Conservation (phyloP, 768 basidiomycete genomes). For the Boletus rex-veris region DNA sequence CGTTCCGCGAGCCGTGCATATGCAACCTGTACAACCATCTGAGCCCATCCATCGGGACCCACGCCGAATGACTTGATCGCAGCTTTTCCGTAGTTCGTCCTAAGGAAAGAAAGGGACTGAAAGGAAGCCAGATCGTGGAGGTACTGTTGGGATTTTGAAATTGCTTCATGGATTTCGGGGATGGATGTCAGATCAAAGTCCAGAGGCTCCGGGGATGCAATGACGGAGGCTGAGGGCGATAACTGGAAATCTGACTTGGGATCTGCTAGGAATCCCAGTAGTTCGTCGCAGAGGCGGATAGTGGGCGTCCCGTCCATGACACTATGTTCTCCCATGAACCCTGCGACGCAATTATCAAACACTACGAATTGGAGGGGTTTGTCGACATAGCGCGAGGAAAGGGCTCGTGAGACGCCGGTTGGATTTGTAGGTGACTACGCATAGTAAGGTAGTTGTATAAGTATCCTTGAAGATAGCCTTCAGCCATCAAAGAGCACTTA, state of each 20-base stretch:
- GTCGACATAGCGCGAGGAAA: slow-evolving; percentile 82
- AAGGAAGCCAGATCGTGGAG: slow-evolving; percentile 56
- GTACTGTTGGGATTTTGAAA: slow-evolving; percentile 52
- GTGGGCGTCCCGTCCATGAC: slow-evolving; percentile 90
- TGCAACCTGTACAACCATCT: slow-evolving; percentile 88
- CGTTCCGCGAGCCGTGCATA: slow-evolving; percentile 64
- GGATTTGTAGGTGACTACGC: slow-evolving; percentile 24
- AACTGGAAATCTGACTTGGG: slow-evolving; percentile 64
- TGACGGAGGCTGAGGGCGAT: slow-evolving; percentile 15
- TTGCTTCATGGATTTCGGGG: slow-evolving; percentile 38
- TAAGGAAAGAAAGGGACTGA: slow-evolving; percentile 59
- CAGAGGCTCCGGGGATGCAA: slow-evolving; percentile 45
- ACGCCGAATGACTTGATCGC: slow-evolving; percentile 82
- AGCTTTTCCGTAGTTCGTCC: slow-evolving; percentile 79
- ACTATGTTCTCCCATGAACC: slow-evolving; percentile 91
- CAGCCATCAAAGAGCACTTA: slow-evolving; percentile 35
- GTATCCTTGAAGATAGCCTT: neutral
- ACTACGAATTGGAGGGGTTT: slow-evolving; percentile 88
- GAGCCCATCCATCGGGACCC: slow-evolving; percentile 95
- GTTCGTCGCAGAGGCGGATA: slow-evolving; percentile 64
- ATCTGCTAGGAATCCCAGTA: slow-evolving; percentile 57
- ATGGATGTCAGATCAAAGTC: slow-evolving; percentile 59
- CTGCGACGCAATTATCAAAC: slow-evolving; percentile 76
- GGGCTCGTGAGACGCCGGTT: slow-evolving; percentile 36
- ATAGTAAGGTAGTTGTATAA: neutral